These are phyloP conservation scores for Monosporascus sp. DNA, from an alignment of 2,329 filamentous ascomycete genomes.

Conservation along the genomic window DNA sequence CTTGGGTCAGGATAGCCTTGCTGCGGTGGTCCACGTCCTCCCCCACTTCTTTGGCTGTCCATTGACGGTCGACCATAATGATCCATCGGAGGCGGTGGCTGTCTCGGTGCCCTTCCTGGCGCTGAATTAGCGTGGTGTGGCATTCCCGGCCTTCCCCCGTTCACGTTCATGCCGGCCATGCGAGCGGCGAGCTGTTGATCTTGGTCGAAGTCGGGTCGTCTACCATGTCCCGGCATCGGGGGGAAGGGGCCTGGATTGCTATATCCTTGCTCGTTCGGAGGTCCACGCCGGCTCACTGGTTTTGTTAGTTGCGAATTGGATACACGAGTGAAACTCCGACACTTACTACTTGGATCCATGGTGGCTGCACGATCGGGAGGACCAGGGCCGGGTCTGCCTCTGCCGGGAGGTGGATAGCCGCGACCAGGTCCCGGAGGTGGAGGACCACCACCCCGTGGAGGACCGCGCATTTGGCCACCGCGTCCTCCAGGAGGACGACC, in stretches of 20 bases:
- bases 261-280: constrained; percentile 29
- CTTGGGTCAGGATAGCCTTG: constrained; percentile 33
- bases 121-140: constrained; percentile 22
- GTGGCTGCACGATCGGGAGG: constrained; percentile 33
- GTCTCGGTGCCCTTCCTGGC: constrained; percentile 28
- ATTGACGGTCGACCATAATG: constrained; percentile 31
- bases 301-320: constrained; percentile 12
- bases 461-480: constrained; percentile 39
- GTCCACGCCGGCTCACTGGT: constrained; percentile 17
- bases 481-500: constrained; percentile 38
- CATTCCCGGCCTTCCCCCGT: constrained; percentile 20
- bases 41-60: constrained; percentile 25
- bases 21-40: constrained; percentile 30
- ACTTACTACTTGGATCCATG: constrained; percentile 31
- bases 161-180: constrained; percentile 38
- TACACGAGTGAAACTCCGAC: too few relatives aligned
- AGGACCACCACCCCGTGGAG: constrained; percentile 23
- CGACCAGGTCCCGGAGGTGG: constrained; percentile 20
- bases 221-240: constrained; percentile 35
- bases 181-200: constrained; percentile 36
- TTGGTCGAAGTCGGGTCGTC: constrained; percentile 34
- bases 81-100: constrained; percentile 28
- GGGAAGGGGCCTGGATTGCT: constrained; percentile 34
- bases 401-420: constrained; percentile 21
- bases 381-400: constrained; percentile 36